Base-by-base conservation (phyloP, 768 basidiomycete species). In the Lactifluus piperatus region DNA sequence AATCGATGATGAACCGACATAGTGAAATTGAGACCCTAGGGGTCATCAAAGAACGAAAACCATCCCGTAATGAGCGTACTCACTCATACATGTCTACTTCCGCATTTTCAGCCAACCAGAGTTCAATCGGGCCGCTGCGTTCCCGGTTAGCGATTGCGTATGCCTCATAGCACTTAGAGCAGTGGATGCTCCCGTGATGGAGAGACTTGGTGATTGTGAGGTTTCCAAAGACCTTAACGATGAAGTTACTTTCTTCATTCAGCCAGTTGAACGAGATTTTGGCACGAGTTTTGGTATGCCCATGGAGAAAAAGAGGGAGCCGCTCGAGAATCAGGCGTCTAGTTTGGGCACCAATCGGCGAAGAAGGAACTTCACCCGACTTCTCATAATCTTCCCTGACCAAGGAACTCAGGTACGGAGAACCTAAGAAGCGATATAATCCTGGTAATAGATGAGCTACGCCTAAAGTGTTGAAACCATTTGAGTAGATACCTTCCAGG, bases 51-150 rank as follows among this genome's bases (percentile, higher is more conserved):
- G 30, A 48, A 55, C n/a, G 39, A n/a, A 6, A 26, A 50, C 32
- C 22, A 46, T 4, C 26, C 50, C 11, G 49, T 37, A 14, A 63
- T 24, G 34, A 22, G 24, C 22, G 34, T 5, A 82, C 91, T 74
- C 67, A 92, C 91, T 97, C 94, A 67, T 89, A 97, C 81, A 94
- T 89, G 66, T 97, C 91, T 45, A 90, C 76, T 62, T 86, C 80
- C 1, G 85, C 75, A 59, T 83, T 82, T n/a, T 77, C 77, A 6
- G 90, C 87, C 34, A 94, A 75, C 80, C 86, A 90, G 26, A 97
- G 70, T 49, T 87, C 79, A 36, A 91, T 81, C n/a, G 85, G 79
- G 3, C 81, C 79, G 5, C 78, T 76, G 14, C 76, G 74, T 10
- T 76, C 74, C 32, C 75, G 69, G 57, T 76, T 73, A 54, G 88